Evolutionary conservation across 129 eudicot genomes (phyloP).

Genomic region (Helianthus annuus): DNA sequence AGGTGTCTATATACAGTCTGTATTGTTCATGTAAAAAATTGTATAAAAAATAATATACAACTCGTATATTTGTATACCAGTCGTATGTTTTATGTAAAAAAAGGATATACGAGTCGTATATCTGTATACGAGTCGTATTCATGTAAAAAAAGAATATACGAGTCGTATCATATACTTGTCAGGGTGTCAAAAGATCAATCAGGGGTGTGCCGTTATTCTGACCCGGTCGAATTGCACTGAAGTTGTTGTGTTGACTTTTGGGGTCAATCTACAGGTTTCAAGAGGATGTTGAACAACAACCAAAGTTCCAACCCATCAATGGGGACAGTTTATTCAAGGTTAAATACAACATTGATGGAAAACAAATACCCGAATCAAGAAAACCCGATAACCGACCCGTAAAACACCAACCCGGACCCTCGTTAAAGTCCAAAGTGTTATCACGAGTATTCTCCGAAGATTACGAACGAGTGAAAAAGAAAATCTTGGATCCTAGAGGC

Average conservation of each 20-base stretch:
- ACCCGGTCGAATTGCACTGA: neutral
- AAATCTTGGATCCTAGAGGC: conserved; percentile 88
- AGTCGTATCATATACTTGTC: too few relatives aligned
- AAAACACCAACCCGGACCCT: conserved; percentile 28
- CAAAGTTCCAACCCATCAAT: conserved; percentile 34
- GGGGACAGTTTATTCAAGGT: conserved; percentile 48
- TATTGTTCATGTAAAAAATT: too few relatives aligned
- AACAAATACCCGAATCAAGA: conserved; percentile 41
- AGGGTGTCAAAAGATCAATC: too few relatives aligned
- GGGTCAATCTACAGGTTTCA: conserved; percentile 50
- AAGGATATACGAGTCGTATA: too few relatives aligned
- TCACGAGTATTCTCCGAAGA: conserved; percentile 94
- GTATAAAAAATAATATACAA: too few relatives aligned
- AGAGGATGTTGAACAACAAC: conserved; percentile 49
- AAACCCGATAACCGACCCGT: conserved; percentile 38
- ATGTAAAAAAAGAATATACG: too few relatives aligned
- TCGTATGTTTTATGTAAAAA: too few relatives aligned
- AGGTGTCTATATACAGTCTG: too few relatives aligned
- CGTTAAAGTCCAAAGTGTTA: conserved; percentile 66
- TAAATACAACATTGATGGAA: conserved; percentile 63
- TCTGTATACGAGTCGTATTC: too few relatives aligned
- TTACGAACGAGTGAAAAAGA: conserved; percentile 72
- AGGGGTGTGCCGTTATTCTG: too few relatives aligned
- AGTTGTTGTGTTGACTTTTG: conserved; percentile 7
- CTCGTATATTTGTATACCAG: too few relatives aligned